Evolutionary conservation across 805 yeast genomes (phyloP), one percentile per base, ranked within the genome.

Genomic region (Wickerhamiella lipophila): DNA sequence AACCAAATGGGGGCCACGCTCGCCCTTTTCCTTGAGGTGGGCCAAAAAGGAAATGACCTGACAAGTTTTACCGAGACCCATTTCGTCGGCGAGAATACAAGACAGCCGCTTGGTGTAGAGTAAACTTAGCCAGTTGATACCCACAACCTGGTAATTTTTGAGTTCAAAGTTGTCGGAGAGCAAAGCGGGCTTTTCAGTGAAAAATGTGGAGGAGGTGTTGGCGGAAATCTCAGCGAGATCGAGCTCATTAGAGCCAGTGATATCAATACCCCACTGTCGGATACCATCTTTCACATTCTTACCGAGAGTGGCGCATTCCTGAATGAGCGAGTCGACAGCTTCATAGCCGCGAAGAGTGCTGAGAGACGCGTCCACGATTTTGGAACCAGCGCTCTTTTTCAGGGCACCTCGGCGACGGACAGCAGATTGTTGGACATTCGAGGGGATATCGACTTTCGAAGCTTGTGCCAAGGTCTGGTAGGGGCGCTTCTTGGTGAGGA

Each of bases 51-150:
- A 75, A 65, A 92, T 89, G 27, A 92, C 95, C 66, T 92, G 97
- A 62, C 95, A 83, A 0, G 98, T 92, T 62, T 92, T 92, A 52
- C 99, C 99, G 44, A 92, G 70, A 4, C 72, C 99, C 99, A 92
- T 92, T 63, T 92, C 99, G 67, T 92, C 99, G 0, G 98, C 99
- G 44, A 92, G 69, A 50, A 92, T 92, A 67, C 98, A 88, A 6
- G 96, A 86, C 50, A 92, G 70, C 15, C 78, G 73, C 60, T 82
- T 78, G 51, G 76, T 77, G 63, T 89, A 92, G 26, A 92, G 70
- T 49, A 89, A 64, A 53, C 79, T 73, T 49, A 92, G 69, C 99
- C 99, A 92, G 63, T 92, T 92, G 47, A 92, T 68, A 42, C 99
- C 99, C n/a, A 88, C 95, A 57, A 87, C 92, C 68, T 92, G 99